A percentile compares a stretch with the other conserved stretches of the same genome.
Evolutionary conservation across 2,329 filamentous ascomycete species (phyloP).

Genomic region (Aspergillus uvarum): DNA sequence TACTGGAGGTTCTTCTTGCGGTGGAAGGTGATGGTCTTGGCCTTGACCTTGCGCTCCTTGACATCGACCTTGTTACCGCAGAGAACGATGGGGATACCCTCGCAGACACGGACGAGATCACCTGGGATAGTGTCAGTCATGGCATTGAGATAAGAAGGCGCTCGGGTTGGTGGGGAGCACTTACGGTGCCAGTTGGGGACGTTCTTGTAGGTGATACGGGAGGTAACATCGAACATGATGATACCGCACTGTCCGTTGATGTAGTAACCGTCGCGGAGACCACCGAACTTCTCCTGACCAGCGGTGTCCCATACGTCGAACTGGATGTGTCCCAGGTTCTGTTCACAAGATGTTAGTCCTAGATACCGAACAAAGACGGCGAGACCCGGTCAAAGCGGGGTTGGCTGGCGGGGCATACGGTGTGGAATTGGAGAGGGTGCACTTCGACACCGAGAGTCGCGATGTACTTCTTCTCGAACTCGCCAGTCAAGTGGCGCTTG

Average conservation of each 20-base stretch:
- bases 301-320: constrained; percentile 99
- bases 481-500: constrained; percentile 99
- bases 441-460: constrained; percentile 99
- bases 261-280: constrained; percentile 99
- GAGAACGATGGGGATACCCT: constrained; percentile 98
- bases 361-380: constrained; percentile 13
- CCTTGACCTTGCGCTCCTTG: constrained; percentile 99
- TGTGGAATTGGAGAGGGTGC: constrained; percentile 95
- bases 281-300: constrained; percentile 99
- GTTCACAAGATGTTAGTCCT: constrained; percentile 30
- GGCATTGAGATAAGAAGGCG: constrained; percentile 2
- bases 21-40: constrained; percentile 99
- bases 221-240: constrained; percentile 99
- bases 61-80: constrained; percentile 99
- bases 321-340: constrained; percentile 93
- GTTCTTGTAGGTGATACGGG: constrained; percentile 99
- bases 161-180: constrained; percentile 42
- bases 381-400: constrained; percentile 30
- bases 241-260: constrained; percentile 99
- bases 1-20: constrained; percentile 99
- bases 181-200: constrained; percentile 99
- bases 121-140: constrained; percentile 52
- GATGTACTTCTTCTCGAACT: constrained; percentile 99
- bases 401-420: constrained; percentile 65
- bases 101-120: constrained; percentile 97